phyloP scores from a whole-genome alignment of 306 rosid genomes.

The Vigna reflexopilosa region DNA sequence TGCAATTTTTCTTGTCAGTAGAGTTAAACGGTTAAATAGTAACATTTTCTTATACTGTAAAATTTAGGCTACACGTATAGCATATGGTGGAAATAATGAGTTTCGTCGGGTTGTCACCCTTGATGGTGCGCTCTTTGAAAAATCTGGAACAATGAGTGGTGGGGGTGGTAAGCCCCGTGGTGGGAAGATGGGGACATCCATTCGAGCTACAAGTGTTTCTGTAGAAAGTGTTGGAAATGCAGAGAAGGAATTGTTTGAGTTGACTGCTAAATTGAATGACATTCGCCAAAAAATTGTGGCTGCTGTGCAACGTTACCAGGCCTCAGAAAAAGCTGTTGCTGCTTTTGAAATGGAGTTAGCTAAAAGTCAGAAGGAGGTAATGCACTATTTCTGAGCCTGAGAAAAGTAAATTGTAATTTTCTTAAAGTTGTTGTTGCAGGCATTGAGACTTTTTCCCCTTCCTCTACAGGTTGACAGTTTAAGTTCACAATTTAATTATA shows the following conservation, averaged over 20 bases:
- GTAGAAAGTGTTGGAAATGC: constrained; percentile 77
- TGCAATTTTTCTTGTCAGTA: constrained; percentile 19
- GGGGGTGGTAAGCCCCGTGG: constrained; percentile 94
- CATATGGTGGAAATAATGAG: constrained; percentile 70
- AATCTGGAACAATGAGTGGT: constrained; percentile 95
- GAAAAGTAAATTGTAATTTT: constrained; percentile 5
- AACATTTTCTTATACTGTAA: constrained; percentile 24
- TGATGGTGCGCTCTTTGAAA: constrained; percentile 92
- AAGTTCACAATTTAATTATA: constrained; percentile 72
- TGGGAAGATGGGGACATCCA: constrained; percentile 94
- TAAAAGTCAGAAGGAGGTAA: constrained; percentile 87
- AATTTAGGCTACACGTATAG: constrained; percentile 84
- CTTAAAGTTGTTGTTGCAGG: constrained; percentile 22
- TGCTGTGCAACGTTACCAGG: constrained; percentile 70
- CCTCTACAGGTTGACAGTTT: constrained; percentile 80
- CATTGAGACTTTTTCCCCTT: constrained; percentile 7
- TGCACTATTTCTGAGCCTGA: constrained; percentile 33
- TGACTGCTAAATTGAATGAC: constrained; percentile 59
- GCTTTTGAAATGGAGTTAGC: constrained; percentile 87
- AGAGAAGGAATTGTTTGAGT: constrained; percentile 66
- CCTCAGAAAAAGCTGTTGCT: constrained; percentile 67
- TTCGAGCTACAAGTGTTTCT: constrained; percentile 84
- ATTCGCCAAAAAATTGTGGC: constrained; percentile 69
- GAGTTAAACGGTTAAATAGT: constrained; percentile 33
- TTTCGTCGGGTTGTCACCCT: constrained; percentile 91